Evolutionary conservation across 179 eudicot genomes (phyloP).

Genomic region (Carnegiea gigantea): DNA sequence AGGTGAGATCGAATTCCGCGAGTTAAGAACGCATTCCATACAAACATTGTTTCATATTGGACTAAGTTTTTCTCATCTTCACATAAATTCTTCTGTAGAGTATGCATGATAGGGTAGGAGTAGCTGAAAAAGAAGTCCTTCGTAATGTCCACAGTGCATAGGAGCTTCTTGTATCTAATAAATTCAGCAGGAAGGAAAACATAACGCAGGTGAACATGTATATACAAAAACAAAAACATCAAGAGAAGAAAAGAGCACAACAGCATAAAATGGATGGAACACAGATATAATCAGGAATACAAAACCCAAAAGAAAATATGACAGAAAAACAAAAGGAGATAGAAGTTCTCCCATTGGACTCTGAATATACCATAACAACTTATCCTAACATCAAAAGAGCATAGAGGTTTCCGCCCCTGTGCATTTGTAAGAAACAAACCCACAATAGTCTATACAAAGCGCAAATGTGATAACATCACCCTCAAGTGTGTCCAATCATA

Average conservation of each 20-base stretch:
- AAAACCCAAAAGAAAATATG: slow-evolving; percentile 1
- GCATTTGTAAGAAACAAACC: slow-evolving; percentile 37
- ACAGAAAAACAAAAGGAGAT: slow-evolving; percentile 7
- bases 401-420: slow-evolving; percentile 42
- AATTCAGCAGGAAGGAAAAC: slow-evolving; percentile 41
- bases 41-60: slow-evolving; percentile 89
- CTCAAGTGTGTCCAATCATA: slow-evolving; percentile 12
- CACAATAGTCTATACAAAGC: slow-evolving; percentile 18
- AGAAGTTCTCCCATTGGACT: slow-evolving; percentile 11
- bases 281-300: not conserved
- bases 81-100: slow-evolving; percentile 76
- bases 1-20: slow-evolving; percentile 69
- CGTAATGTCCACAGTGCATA: slow-evolving; percentile 91
- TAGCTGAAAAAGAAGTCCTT: slow-evolving; percentile 99
- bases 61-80: slow-evolving; percentile 49
- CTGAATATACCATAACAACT: slow-evolving; percentile 41
- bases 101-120: slow-evolving; percentile 89
- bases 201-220: slow-evolving; percentile 37
- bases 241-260: not conserved
- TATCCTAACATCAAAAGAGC: slow-evolving; percentile 50
- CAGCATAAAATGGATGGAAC: not conserved
- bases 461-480: not conserved
- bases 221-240: not conserved
- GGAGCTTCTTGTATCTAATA: slow-evolving; percentile 92
- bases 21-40: slow-evolving; percentile 89